Base-by-base conservation (phyloP, 768 basidiomycete genomes). In the Tylopilus vinaceipallidus region DNA sequence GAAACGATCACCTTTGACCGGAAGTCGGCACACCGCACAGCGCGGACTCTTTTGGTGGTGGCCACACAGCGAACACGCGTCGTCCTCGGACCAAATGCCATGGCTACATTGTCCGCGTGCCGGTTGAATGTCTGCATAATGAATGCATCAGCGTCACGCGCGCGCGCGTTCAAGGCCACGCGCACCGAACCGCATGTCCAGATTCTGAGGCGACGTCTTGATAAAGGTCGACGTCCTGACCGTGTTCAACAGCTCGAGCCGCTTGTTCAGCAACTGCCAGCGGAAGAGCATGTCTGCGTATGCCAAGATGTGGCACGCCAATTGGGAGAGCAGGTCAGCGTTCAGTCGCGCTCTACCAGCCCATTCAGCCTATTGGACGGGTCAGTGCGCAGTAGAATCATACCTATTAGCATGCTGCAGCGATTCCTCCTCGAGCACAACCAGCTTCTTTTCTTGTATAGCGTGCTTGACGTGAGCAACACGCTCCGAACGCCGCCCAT, bases 231-330 rank as follows among this genome's bases (percentile, higher is more conserved):
- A 71, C 47, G 40, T 65, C 53, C 73, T 73, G 19, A 84, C 75
- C n/a, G 79, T 73, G 54, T 88, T 88, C 49, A 92, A 68, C 1
- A 93, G 74, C 55, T 91, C 88, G 16, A 84, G 67, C 3, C 91
- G 80, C 62, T 90, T 87, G 34, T 81, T 75, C 56, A 79, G 71
- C 45, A 91, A 64, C 53, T 81, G 71, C 92, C 91, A 94, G 37
- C 83, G 71, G 55, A 82, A 81, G 20, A 94, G 71, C 54, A 86
- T 70, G 48, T 93, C 88, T 6, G 87, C 86, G 61, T 93, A 94
- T 1, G 75, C 73, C 36, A 82, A 68, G 19, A 92, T 73, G 63
- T 93, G 88, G 8, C 63, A 68, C 19, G 73, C 61, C 30, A 76
- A 53, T 47, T 76, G 78, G 17, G 71, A 66, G 19, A 81, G 72